These are phyloP conservation scores for Fragaria vesca DNA, from an alignment of 306 rosid species.

Conservation along the genomic window DNA sequence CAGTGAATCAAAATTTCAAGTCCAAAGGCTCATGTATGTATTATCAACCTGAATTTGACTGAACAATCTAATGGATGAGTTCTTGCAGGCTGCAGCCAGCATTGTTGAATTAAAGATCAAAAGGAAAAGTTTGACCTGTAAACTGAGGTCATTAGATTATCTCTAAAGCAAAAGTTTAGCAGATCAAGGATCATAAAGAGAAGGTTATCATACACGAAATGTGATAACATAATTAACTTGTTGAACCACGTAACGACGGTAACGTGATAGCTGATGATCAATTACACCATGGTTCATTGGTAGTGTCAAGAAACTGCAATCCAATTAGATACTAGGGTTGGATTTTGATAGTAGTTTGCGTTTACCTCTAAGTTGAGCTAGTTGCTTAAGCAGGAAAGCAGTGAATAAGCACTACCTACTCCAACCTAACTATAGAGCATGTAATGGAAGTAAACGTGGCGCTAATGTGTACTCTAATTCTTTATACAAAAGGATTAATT, in stretches of 20 bases:
- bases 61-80: not conserved
- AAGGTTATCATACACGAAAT: not conserved
- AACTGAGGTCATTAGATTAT: not conserved
- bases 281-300: not conserved
- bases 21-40: not conserved
- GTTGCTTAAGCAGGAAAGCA: not conserved
- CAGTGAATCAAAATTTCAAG: not conserved
- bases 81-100: not conserved
- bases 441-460: not conserved
- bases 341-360: no score
- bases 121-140: not conserved
- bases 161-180: not conserved
- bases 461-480: not conserved
- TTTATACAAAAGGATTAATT: no score
- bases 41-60: not conserved
- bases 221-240: not conserved
- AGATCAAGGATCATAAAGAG: not conserved
- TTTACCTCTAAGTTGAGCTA: not conserved
- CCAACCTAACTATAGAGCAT: not conserved
- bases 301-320: not conserved
- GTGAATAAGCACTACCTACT: not conserved
- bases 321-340: not conserved
- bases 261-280: not conserved
- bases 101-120: not conserved
- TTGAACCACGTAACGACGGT: not conserved